Evolutionary conservation across 2,329 filamentous ascomycete species (phyloP).

Genomic region (Eutypella sp.): DNA sequence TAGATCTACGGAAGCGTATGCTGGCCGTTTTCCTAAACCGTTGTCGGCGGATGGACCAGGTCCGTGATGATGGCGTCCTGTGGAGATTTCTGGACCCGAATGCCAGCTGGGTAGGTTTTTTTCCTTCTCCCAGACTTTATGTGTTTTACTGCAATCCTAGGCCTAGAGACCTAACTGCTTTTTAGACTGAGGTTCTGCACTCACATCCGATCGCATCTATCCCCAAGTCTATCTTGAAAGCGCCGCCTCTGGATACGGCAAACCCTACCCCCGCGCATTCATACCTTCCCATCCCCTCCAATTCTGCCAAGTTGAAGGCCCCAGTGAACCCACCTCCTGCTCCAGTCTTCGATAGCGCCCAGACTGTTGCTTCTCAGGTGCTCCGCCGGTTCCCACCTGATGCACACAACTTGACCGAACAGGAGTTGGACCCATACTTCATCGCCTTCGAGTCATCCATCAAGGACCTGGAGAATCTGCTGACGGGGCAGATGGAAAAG

Average conservation of each 20-base stretch:
- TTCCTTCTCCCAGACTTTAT: constrained; percentile 11
- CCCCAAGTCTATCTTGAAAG: constrained; percentile 89
- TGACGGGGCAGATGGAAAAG: constrained; percentile 94
- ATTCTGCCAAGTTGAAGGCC: constrained; percentile 79
- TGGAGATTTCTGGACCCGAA: constrained; percentile 98
- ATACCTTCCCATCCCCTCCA: constrained; percentile 80
- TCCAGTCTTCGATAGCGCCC: constrained; percentile 31
- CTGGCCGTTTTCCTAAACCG: constrained; percentile 90
- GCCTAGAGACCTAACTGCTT: constrained; percentile 20
- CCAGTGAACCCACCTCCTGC: constrained; percentile 32
- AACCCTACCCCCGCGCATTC: constrained; percentile 83
- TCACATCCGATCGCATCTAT: constrained; percentile 87
- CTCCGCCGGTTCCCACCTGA: constrained; percentile 81
- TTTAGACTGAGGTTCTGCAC: constrained; percentile 86
- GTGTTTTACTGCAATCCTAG: not conserved
- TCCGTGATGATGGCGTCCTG: constrained; percentile 90
- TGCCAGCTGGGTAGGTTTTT: constrained; percentile 98
- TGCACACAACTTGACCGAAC: constrained; percentile 70
- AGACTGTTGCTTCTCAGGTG: constrained; percentile 46
- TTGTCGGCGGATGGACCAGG: constrained; percentile 86
- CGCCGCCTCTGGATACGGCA: constrained; percentile 91
- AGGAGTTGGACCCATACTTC: constrained; percentile 94
- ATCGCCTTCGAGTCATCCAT: constrained; percentile 88
- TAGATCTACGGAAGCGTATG: constrained; percentile 96
- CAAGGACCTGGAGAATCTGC: constrained; percentile 80